Base-by-base conservation (phyloP, 192 early-diverging fungal genomes). In the Mortierella alpina region DNA sequence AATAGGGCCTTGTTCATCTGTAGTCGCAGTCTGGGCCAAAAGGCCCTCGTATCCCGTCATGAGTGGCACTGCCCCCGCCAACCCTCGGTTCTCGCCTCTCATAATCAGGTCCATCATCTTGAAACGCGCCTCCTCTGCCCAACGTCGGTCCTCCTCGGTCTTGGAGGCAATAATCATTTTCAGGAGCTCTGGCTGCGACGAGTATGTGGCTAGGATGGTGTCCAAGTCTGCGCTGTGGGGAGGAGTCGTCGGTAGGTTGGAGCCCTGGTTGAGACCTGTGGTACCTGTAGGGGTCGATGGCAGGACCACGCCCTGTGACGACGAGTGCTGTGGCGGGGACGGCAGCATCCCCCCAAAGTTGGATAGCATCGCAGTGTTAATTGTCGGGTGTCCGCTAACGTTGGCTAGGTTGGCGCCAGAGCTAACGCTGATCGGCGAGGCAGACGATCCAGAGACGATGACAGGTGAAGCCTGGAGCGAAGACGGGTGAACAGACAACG, bases 101-200 rank as follows among this genome's bases (percentile, higher is more conserved):
- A 80, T 80, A 51, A 85, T 75, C 47, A 86, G 62, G 59, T 90
- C 88, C 22, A 88, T 66, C 39, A 81, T 78, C 63, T 82, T 73
- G 63, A 89, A 70, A 60, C 85, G 83, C 10, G 88, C 88, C 75
- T 89, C 88, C 62, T 89, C 88, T 9, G 86, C 82, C 61, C 83
- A 78, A 51, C 88, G 86, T 51, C 85, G 83, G 52, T 89, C 88
- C 62, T 89, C 88, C 59, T 89, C 88, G 9, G 86, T 83, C 70
- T 88, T 89, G 53, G 85, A 84, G 4, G 80, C 61, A 18, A 89
- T 66, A 58, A 89, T 89, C 20, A 89, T 41, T 50, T 84, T 85
- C 0, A 89, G 64, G n/a, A 89, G 66, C 31, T 89, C 88, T 13
- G 88, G 88, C 52, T 89, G 85, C 6, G 68, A 59, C 13, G 80